Conservation (phyloP, 495 filamentous ascomycete genomes). For the Penicillium longicatenatum region DNA sequence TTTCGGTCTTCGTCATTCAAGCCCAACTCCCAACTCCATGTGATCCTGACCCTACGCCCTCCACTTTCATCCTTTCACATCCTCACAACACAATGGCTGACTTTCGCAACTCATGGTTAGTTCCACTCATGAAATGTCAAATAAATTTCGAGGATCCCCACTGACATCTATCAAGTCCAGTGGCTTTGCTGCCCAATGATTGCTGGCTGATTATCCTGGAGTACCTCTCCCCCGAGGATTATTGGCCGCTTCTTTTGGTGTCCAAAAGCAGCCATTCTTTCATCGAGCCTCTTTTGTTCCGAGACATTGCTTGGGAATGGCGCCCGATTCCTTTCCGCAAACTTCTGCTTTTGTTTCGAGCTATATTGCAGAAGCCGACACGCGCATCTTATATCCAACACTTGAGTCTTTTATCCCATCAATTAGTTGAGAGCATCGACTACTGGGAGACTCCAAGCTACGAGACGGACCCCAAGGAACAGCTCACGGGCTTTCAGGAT, state of each 20-base stretch:
- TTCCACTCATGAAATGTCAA: too few species aligned
- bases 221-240: constrained; percentile 4
- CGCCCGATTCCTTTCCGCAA: constrained; percentile 7
- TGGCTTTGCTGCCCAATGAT: constrained; percentile 9
- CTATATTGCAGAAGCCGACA: constrained; percentile 7
- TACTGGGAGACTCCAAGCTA: constrained; percentile 8
- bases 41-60: too few species aligned
- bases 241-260: constrained; percentile 12
- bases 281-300: constrained; percentile 7
- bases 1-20: too few species aligned
- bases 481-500: constrained; percentile 10
- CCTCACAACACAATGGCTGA: neutral
- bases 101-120: constrained; percentile 4
- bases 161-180: constrained; percentile 7
- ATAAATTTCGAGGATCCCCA: too few species aligned
- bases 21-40: too few species aligned
- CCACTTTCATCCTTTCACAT: neutral
- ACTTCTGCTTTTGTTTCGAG: constrained; percentile 12
- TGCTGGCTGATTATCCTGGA: constrained; percentile 10
- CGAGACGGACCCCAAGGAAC: constrained; percentile 8
- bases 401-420: constrained; percentile 11
- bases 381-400: constrained; percentile 10
- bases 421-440: constrained; percentile 3
- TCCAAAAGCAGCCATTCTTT: constrained; percentile 8
- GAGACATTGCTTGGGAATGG: constrained; percentile 10